These are phyloP conservation scores for Kalmusia sp. DNA, from an alignment of 2,329 filamentous ascomycete species.

Conservation along the genomic window DNA sequence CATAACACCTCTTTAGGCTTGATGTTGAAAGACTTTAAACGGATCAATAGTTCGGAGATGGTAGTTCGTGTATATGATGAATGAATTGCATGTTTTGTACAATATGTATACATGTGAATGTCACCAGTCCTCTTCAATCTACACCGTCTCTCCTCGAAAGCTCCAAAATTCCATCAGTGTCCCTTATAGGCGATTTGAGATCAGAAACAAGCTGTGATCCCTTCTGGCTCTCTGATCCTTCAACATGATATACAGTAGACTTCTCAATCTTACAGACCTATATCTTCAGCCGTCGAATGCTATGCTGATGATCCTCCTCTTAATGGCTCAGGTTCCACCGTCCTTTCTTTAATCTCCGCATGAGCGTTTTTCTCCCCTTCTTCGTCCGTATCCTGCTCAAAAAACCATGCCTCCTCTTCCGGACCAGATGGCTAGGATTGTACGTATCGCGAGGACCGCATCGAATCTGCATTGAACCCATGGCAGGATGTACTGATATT, in stretches of 20 bases:
- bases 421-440: constrained; percentile 64
- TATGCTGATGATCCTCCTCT: neutral
- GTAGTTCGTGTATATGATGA: neutral
- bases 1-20: too few relatives aligned
- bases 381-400: constrained; percentile 59
- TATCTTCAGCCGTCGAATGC: neutral
- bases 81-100: constrained; percentile 4
- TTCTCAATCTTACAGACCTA: neutral
- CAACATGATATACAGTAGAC: neutral
- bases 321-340: constrained; percentile 50
- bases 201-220: neutral
- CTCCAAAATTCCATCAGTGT: neutral
- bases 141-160: constrained; percentile 20
- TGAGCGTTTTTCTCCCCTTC: constrained; percentile 62
- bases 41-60: neutral
- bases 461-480: constrained; percentile 50
- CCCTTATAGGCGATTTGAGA: neutral
- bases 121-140: constrained; percentile 54
- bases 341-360: constrained; percentile 61
- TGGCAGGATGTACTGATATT: constrained; percentile 45
- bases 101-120: constrained; percentile 47
- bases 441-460: constrained; percentile 62
- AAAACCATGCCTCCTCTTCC: constrained; percentile 69
- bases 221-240: too few relatives aligned
- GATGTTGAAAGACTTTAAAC: neutral